Base-by-base conservation (phyloP, 1,284 basidiomycete genomes). In the Boletellus deceptivus region DNA sequence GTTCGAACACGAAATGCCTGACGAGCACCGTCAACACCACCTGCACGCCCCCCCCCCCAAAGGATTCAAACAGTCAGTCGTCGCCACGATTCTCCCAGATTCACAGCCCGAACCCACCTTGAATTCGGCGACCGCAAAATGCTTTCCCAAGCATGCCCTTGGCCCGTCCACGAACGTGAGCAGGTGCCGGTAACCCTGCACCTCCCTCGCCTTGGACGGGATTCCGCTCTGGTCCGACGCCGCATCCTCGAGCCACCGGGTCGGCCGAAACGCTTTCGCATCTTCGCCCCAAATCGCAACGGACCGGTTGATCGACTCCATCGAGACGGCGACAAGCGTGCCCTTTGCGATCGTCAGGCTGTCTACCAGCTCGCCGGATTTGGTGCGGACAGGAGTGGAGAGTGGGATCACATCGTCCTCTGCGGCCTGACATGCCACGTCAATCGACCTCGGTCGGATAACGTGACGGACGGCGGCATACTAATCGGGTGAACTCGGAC, bases 341-440 rank as follows among this genome's bases (percentile, higher is more conserved):
- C 78, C 78, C 56, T 77, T 77, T 3, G 69, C 59, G 33, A 83
- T 64, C 4, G 68, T 51, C 41, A 83, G 20, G 14, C 68, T 68
- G 37, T 69, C 62, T 8, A 75, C 65, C 0, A 57, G 52, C 33
- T 70, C 55, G 1, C 77, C 78, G 0, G 65, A 55, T 2, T 60
- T 47, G 0, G 72, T 72, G 78, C 24, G 49, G 36, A 56, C 2
- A 0, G 40, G 33, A 29, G 46, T n/a, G 70, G 0, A 80, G 78
- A 48, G 31, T 4, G 38, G 46, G 20, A 83, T 70, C 1, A 81
- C 58, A 48, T 82, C 79, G 56, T 82, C 77, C 68, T 82, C 62
- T 31, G 61, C 53, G 0, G 60, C 80, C 76, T 67, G 20, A 9
- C 2, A 10, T 34, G n/a, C n/a, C 29, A 16, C 8, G n/a, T 10